These are phyloP conservation scores for Backusella psychrophila DNA, from an alignment of 192 early-diverging fungal species.

Conservation along the genomic window DNA sequence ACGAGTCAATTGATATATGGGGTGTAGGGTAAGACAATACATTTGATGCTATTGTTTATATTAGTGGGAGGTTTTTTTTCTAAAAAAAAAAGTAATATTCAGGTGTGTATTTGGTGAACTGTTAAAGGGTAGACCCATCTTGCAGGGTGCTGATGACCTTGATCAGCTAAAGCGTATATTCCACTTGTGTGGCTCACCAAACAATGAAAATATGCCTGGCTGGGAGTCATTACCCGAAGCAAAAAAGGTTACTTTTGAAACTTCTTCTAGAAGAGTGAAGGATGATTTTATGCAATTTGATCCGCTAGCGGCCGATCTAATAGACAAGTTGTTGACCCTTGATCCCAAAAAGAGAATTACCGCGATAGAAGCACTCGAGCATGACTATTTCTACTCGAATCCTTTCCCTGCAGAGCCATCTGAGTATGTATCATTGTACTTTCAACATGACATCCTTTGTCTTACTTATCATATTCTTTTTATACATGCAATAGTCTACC, in stretches of 20 bases:
- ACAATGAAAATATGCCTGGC: conserved; percentile 74
- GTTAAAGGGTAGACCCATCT: conserved; percentile 77
- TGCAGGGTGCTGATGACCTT: conserved; percentile 79
- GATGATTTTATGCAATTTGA: conserved; percentile 61
- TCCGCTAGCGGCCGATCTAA: conserved; percentile 62
- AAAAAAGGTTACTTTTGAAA: conserved; percentile 47
- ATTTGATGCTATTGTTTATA: background rate
- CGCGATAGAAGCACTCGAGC: conserved; percentile 74
- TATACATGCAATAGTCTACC: conserved; percentile 45
- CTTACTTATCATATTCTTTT: background rate
- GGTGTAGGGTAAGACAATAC: conserved; percentile 68
- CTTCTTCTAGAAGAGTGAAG: conserved; percentile 54
- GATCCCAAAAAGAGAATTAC: conserved; percentile 73
- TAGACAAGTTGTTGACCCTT: conserved; percentile 77
- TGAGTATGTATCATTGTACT: conserved; percentile 42
- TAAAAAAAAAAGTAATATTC: background rate
- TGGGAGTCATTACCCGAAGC: conserved; percentile 63
- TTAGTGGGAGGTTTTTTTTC: background rate
- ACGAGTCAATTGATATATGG: conserved; percentile 95
- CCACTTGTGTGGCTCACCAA: conserved; percentile 89
- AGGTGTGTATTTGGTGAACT: conserved; percentile 98
- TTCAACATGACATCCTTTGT: background rate
- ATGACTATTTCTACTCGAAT: conserved; percentile 76
- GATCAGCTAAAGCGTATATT: conserved; percentile 87
- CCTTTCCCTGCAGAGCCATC: conserved; percentile 69